Base-by-base conservation (phyloP, 352 stramenopile genomes). In the Pythium periplocum region DNA sequence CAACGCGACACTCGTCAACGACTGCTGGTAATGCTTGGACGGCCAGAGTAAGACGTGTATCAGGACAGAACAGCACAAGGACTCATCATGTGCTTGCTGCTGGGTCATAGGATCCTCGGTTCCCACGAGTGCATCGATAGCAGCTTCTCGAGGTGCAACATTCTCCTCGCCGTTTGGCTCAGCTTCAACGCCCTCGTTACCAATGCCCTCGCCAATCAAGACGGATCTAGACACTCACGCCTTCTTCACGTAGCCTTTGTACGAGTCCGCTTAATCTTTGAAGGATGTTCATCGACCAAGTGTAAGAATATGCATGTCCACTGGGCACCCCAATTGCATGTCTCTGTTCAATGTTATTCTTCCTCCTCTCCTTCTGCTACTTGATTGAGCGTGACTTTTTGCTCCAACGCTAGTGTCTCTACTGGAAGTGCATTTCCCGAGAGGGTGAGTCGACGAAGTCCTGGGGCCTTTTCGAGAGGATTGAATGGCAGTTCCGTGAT, bases 401-500 rank as follows among this genome's bases (percentile, higher is more conserved):
- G 70, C 51, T 91, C 78, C 4, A 91, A 59, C 39, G 78, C 79
- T 43, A 93, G 60, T 11, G 68, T 64, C 43, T 89, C 73, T 7
- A 61, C 53, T 32, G 75, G 50, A 4, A 94, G 51, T 42, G 83
- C 59, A 55, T 95, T 95, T 17, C 83, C 86, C 5, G 74, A 82
- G 9, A 96, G 66, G 32, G 86, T 96, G 10, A 96, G 67, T 9
- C 84, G 73, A 7, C 86, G 78, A 12, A 95, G 58, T n/a, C 74
- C 72, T 2, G 64, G 68, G 1, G 78, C 69, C 39, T 79, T 89
- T 53, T 94, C 74, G 4, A 89, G 45, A 7, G 82, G 85, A 40
- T 95, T 87, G 56, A 93, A 87, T 35, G 86, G 86, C 43, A 96
- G 58, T 42, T 82, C 78, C 0, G 70, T 75, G 57, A 96, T 84